Evolutionary conservation across 169 alveolate genomes (phyloP).

Genomic region (Babesia ovata): DNA sequence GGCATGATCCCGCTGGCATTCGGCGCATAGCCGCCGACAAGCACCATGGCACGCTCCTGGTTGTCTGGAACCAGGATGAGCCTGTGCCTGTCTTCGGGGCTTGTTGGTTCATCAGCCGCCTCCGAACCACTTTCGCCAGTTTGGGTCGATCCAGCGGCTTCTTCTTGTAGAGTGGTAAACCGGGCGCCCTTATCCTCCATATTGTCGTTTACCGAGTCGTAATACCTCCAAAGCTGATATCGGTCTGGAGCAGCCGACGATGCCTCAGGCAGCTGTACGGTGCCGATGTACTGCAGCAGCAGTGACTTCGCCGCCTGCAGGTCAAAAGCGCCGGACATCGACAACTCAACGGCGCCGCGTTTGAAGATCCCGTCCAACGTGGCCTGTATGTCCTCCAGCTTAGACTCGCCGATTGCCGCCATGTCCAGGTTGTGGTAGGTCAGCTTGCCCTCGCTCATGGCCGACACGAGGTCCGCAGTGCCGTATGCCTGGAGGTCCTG

Average conservation of each 20-base stretch:
- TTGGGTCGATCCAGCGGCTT: too few species aligned
- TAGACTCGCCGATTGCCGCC: constrained; percentile 25
- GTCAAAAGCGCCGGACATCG: constrained; percentile 32
- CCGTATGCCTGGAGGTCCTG: constrained; percentile 70
- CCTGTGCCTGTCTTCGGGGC: constrained; percentile 38
- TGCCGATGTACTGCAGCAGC: constrained; percentile 41
- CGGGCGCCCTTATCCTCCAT: not conserved
- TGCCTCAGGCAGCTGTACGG: constrained; percentile 30
- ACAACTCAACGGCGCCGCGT: constrained; percentile 46
- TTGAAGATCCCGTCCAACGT: constrained; percentile 29
- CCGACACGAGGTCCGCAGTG: constrained; percentile 70
- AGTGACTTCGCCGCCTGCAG: constrained; percentile 27
- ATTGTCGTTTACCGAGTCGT: not conserved
- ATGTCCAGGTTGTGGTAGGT: constrained; percentile 69
- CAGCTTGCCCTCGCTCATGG: constrained; percentile 70
- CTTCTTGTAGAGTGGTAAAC: too few species aligned
- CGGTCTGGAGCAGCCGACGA: not conserved
- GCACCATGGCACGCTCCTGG: constrained; percentile 81
- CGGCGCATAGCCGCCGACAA: constrained; percentile 81
- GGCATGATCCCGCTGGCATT: constrained; percentile 79
- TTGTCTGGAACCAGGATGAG: constrained; percentile 73
- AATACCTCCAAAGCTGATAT: not conserved
- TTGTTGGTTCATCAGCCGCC: not conserved
- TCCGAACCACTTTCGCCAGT: not conserved
- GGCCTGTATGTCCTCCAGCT: constrained; percentile 57